A percentile compares a stretch with the other conserved stretches of the same genome.
phyloP scores from a whole-genome alignment of 345 rosid species.

The Acer yangbiense region DNA sequence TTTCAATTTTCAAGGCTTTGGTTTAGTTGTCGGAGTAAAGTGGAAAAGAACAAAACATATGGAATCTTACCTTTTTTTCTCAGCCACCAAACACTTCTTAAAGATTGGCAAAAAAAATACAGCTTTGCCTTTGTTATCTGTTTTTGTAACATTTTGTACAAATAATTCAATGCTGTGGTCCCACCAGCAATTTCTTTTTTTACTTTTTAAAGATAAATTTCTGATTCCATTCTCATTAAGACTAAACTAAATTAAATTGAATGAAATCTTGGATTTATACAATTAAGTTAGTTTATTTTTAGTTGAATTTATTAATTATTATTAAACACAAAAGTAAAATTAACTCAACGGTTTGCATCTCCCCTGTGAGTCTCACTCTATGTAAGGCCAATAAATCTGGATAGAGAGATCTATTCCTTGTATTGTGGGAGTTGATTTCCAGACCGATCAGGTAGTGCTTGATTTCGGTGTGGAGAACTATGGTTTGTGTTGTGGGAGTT shows the following conservation, averaged over 20 bases:
- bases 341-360: too few species aligned
- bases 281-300: too few species aligned
- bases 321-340: too few species aligned
- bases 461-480: too few species aligned
- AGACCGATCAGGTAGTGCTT: too few species aligned
- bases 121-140: neutral
- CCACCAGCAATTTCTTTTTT: neutral
- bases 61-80: conserved; percentile 57
- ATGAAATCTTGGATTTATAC: neutral
- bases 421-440: too few species aligned
- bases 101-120: neutral
- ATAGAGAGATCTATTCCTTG: too few species aligned
- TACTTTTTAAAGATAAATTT: neutral
- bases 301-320: too few species aligned
- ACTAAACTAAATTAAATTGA: neutral
- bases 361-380: too few species aligned
- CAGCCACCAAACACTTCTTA: conserved; percentile 22
- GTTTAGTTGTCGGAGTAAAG: conserved; percentile 51
- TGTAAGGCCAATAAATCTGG: too few species aligned
- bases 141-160: neutral
- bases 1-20: conserved; percentile 24
- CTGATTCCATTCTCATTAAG: neutral
- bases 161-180: neutral
- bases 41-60: conserved; percentile 64
- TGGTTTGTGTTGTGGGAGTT: too few species aligned